These are phyloP conservation scores for Isoetes taiwanensis DNA, from an alignment of 75 land plant species.

Conservation along the genomic window DNA sequence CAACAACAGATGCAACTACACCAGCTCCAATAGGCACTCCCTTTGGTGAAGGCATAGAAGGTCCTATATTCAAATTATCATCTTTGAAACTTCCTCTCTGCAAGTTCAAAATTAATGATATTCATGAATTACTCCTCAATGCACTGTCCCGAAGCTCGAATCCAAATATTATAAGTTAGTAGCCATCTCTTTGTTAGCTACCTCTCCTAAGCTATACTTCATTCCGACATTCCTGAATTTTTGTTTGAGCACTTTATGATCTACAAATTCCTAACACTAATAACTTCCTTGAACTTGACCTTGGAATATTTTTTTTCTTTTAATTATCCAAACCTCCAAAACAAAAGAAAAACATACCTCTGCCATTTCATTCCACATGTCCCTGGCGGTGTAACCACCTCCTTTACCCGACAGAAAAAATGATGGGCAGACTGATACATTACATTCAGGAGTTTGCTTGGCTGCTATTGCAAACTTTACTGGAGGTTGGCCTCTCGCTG, in stretches of 20 bases:
- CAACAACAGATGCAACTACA: slow-evolving; percentile 65
- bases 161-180: too few relatives aligned
- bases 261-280: too few relatives aligned
- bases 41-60: slow-evolving; percentile 48
- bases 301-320: too few relatives aligned
- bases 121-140: too few relatives aligned
- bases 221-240: too few relatives aligned
- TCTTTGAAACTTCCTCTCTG: slow-evolving; percentile 72
- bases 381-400: slow-evolving; percentile 50
- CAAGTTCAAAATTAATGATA: neutral
- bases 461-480: slow-evolving; percentile 94
- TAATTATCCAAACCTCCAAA: neutral
- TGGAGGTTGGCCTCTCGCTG: slow-evolving; percentile 33
- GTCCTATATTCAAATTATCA: slow-evolving; percentile 35
- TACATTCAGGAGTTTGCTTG: slow-evolving; percentile 66
- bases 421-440: slow-evolving; percentile 67
- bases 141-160: too few relatives aligned
- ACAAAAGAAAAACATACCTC: slow-evolving; percentile 33
- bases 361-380: slow-evolving; percentile 74
- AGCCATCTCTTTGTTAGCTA: too few relatives aligned
- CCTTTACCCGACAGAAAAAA: slow-evolving; percentile 56
- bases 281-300: too few relatives aligned
- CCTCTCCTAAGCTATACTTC: too few relatives aligned
- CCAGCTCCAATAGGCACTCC: slow-evolving; percentile 77
- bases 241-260: too few relatives aligned